Base-by-base conservation (phyloP, 805 yeast genomes). In the Torulaspora delbrueckii region DNA sequence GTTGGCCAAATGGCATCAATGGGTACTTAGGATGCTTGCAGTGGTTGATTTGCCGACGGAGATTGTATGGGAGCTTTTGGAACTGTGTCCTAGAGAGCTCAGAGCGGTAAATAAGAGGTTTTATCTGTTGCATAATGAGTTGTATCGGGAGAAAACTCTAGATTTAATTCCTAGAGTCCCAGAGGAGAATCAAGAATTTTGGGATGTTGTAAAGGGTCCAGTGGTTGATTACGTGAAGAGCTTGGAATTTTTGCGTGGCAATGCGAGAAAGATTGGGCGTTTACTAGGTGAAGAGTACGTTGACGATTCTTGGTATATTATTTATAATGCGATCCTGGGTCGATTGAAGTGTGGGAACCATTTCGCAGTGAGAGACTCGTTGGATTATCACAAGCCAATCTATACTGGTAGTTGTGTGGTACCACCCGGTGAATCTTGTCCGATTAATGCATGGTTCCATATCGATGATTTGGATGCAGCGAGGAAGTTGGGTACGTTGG, bases 261-360 rank as follows among this genome's bases (percentile, higher is more conserved):
- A 28, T 22, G 41, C 53, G 18, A 34, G 53, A 34, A 7, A 36
- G 37, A 33, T 46, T 14, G 39, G 35, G 23, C 23, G 34, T 13
- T 16, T 8, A 5, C 26, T 10, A 9, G 33, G 14, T 19, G 41
- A 16, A 16, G 47, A 48, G 37, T 54, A 34, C 35, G 47, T 56
- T 22, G 47, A 46, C 19, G 59, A 56, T 35, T 57, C 61, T 8
- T 57, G 61, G 61, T 45, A 50, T 22, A 43, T 56, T 19, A 42
- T 57, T 4, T 56, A 51, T 37, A 48, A 48, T 35, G 41, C 54
- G 5, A 28, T 57, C 34, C 25, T 32, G 24, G 43, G 42, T 8
- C 48, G 49, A 16, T 27, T 48, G 43, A 48, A 37, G 12, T 47
- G 51, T 19, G 42, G 46, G 41, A 45, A 50, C 41, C 40, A 38